phyloP scores from a whole-genome alignment of 306 rosid genomes.

The Betula pendula region DNA sequence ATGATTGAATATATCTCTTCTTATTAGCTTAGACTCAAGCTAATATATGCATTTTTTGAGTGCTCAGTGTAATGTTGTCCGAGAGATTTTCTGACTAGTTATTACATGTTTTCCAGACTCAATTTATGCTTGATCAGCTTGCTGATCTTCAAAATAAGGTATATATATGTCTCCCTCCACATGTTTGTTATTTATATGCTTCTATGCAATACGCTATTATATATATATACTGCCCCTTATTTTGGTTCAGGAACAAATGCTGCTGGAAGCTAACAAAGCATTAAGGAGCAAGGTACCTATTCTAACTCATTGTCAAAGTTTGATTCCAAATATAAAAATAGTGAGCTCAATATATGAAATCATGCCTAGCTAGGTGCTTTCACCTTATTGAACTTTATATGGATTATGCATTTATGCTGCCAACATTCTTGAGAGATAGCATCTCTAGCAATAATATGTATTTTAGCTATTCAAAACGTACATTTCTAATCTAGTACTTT shows the following conservation, averaged over 20 bases:
- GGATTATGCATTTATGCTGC: too few relatives aligned
- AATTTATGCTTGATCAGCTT: conserved; percentile 71
- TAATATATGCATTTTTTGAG: not conserved
- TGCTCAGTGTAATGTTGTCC: not conserved
- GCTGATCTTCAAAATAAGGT: conserved; percentile 79
- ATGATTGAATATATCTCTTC: too few relatives aligned
- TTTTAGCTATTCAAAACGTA: too few relatives aligned
- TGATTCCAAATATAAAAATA: not conserved
- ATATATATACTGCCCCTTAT: not conserved
- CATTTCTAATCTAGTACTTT: too few relatives aligned
- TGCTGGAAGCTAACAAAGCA: conserved; percentile 59
- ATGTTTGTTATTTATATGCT: not conserved
- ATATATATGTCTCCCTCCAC: not conserved
- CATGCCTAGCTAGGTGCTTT: too few relatives aligned
- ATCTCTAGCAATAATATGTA: too few relatives aligned
- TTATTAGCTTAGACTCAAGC: too few relatives aligned
- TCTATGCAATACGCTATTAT: not conserved
- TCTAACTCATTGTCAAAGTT: conserved; percentile 9
- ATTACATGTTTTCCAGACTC: conserved; percentile 50
- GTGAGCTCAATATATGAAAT: not conserved
- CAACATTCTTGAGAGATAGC: too few relatives aligned
- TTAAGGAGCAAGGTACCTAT: conserved; percentile 60
- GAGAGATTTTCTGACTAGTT: not conserved
- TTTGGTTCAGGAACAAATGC: conserved; percentile 56
- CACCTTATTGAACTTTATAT: too few relatives aligned